Evolutionary conservation across 768 basidiomycete genomes (phyloP), one percentile per base, ranked within the genome.

Genomic region (Calocybe gangraenosa): DNA sequence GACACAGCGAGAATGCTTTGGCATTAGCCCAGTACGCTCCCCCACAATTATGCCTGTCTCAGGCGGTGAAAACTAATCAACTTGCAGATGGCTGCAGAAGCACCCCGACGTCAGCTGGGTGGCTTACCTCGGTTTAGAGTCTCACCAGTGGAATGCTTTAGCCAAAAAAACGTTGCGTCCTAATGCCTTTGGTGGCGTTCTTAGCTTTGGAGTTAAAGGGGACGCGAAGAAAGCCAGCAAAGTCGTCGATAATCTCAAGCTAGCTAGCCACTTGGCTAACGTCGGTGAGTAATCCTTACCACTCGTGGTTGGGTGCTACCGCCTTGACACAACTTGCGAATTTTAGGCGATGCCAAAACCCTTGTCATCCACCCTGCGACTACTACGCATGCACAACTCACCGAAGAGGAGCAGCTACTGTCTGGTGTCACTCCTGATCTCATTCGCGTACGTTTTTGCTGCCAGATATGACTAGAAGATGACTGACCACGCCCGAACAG

Each of bases 131-230:
- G 91, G 91, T 4, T 72, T 91, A 2, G 59, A 64, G 35, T 63
- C 57, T 2, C 91, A 93, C 60, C 61, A 71, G 1, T 82, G 79
- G 31, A 71, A 92, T 61, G 63, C 63, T 31, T 59, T 74, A 6
- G 88, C 87, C 2, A 67, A 73, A 55, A 66, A 72, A 48, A 65
- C 81, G 19, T 65, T 90, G 34, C 71, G 83, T 9, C 62, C 66
- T 1, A 69, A 74, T 43, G 65, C 68, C 2, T 91, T 69, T 44
- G 86, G 89, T 7, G 89, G 88, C 13, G 75, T 92, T 50, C 64
- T 93, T 39, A 86, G 74, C 62, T 91, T 93, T 53, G 91, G 89
- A 3, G 62, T 87, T 48, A 81, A 81, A 55, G 86, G 82, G n/a
- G 71, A 74, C 42, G 65, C 65, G 3, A 59, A 65, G 40, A 58